These are phyloP conservation scores for Karstenula rhodostoma DNA, from an alignment of 2,329 filamentous ascomycete genomes.

Conservation along the genomic window DNA sequence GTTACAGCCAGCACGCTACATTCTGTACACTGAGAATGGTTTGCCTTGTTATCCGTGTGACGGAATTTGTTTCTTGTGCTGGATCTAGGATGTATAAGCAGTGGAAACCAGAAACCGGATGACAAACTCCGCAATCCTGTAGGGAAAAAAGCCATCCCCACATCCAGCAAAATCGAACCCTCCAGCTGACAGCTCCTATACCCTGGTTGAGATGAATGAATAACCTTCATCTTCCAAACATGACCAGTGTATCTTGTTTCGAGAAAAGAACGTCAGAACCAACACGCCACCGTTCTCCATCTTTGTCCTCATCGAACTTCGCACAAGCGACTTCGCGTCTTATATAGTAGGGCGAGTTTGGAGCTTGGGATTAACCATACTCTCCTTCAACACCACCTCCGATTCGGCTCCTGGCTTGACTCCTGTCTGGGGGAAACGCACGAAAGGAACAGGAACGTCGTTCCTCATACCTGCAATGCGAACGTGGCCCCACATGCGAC, in stretches of 20 bases:
- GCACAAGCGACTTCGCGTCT: neutral
- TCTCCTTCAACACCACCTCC: conserved; percentile 30
- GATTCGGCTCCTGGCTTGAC: conserved; percentile 23
- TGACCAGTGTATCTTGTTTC: neutral
- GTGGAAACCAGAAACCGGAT: neutral
- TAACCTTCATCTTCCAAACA: neutral
- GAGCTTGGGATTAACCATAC: conserved; percentile 23
- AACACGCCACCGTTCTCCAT: neutral
- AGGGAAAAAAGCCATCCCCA: neutral
- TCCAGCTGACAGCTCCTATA: neutral
- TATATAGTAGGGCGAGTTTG: neutral
- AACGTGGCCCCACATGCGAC: conserved; percentile 31
- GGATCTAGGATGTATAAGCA: neutral
- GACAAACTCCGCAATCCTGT: neutral
- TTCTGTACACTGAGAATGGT: neutral
- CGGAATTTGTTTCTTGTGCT: neutral
- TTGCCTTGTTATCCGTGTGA: neutral
- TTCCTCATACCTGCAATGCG: conserved; percentile 29
- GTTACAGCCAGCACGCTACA: neutral
- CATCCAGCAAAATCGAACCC: neutral
- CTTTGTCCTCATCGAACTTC: neutral
- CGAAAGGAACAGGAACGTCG: conserved; percentile 33
- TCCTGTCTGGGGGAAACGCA: conserved; percentile 19
- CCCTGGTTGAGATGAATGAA: neutral
- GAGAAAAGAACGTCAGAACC: neutral